Base-by-base conservation (phyloP, 331 rosid genomes). In the Acacia pycnantha region DNA sequence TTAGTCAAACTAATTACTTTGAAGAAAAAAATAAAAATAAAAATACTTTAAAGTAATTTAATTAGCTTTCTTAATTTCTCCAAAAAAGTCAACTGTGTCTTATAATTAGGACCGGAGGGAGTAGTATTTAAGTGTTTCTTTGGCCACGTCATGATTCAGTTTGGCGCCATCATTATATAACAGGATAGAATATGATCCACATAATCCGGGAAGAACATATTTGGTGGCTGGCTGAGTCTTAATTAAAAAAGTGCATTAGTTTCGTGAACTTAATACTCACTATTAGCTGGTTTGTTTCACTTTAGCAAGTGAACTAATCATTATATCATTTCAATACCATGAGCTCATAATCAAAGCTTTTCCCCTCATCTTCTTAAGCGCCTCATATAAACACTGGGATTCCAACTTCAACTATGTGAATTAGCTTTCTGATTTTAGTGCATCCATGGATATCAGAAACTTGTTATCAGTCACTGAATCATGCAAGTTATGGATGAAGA, bases 291-390 rank as follows among this genome's bases (percentile, higher is more conserved):
- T 69, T 56, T 37, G 64, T 66, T 67, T 58, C 46, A 46, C 44
- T 74, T 70, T 51, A 74, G 87, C 84, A 61, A 66, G 75, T 80
- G 86, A 73, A 61, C 74, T 41, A 22, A 22, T 11, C 74, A 69
- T 69, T n/a, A 31, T 22, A 44, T 5, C 51, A 26, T 43, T 59
- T 31, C 56, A 35, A 75, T 31, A 11, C 73, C 82, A 81, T 73
- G 77, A 68, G 76, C 67, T 73, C 26, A 62, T 48, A 47, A 79
- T 69, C 58, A 24, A 37, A 37, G 2, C 12, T 22, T 15, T n/a
- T 11, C 27, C 0, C 21, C 56, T n/a, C 26, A 68, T 40, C 22
- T 41, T 53, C 41, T 64, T 26, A 31, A 24, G 4, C 5, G 8
- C 66, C 31, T 37, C 1, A 24, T 62, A 14, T n/a, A n/a, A 43